phyloP scores from a whole-genome alignment of 2,329 filamentous ascomycete genomes.

The Apiospora pterosperma region DNA sequence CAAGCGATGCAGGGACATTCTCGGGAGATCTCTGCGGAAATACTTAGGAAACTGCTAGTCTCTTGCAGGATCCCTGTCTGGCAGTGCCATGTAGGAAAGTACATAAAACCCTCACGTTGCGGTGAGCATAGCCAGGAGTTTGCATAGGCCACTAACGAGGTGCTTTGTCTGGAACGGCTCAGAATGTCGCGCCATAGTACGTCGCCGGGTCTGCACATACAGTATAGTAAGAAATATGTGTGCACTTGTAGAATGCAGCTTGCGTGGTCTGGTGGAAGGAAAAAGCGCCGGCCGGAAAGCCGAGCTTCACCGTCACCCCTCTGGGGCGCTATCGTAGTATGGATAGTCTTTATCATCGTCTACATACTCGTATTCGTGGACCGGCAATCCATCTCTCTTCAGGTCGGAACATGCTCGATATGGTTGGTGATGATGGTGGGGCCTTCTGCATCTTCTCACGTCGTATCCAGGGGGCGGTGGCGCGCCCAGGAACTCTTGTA shows the following conservation, averaged over 20 bases:
- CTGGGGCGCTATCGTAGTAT: neutral
- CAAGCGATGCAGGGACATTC: neutral
- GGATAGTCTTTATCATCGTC: neutral
- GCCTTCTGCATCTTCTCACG: neutral
- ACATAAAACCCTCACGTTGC: neutral
- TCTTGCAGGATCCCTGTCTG: neutral
- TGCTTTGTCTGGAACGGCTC: neutral
- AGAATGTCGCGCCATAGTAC: neutral
- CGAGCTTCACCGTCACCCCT: neutral
- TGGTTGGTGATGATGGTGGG: conserved; percentile 1
- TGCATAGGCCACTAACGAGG: neutral
- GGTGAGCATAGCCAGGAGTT: neutral
- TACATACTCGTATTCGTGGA: neutral
- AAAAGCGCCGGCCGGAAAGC: neutral
- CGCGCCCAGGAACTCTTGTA: neutral
- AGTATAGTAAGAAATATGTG: too few relatives aligned
- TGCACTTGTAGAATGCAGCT: neutral
- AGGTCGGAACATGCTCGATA: neutral
- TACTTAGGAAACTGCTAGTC: neutral
- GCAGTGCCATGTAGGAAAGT: neutral
- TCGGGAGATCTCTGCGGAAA: neutral
- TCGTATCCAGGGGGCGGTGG: neutral
- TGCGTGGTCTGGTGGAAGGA: neutral
- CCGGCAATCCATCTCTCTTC: neutral
- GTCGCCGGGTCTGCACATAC: neutral